phyloP scores from a whole-genome alignment of 441 rosid species.

The Pelargonium citronellum region DNA sequence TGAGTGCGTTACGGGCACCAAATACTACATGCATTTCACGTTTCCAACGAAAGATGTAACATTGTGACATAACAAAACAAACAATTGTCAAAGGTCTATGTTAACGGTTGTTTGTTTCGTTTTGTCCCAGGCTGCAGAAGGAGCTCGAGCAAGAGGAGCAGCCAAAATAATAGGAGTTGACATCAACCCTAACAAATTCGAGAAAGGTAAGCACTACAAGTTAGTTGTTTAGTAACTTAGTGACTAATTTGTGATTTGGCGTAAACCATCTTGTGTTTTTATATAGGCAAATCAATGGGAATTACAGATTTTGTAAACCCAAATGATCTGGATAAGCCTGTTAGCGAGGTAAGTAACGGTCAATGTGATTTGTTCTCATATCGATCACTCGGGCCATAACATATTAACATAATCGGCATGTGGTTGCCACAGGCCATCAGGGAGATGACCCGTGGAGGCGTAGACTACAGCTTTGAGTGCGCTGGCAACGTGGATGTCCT shows the following conservation, averaged over 20 bases:
- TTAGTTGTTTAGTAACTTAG: too few species aligned
- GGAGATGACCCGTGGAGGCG: constrained; percentile 34
- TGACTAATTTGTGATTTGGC: not conserved
- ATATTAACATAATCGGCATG: too few species aligned
- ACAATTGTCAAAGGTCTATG: not conserved
- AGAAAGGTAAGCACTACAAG: constrained; percentile 24
- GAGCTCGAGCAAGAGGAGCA: constrained; percentile 41
- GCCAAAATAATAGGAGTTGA: constrained; percentile 40
- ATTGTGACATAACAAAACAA: too few species aligned
- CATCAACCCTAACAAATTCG: constrained; percentile 31
- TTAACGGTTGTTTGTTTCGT: not conserved
- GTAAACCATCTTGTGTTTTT: not conserved
- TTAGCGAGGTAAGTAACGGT: constrained; percentile 27
- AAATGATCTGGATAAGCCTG: constrained; percentile 22
- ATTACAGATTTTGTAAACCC: constrained; percentile 37
- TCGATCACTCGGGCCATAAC: too few species aligned
- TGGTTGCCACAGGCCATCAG: constrained; percentile 26
- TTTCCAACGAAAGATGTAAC: too few species aligned
- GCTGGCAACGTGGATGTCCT: constrained; percentile 26
- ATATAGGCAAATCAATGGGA: constrained; percentile 33
- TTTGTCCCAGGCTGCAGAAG: constrained; percentile 31
- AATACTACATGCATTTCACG: too few species aligned
- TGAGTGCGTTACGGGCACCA: too few species aligned
- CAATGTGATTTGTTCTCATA: too few species aligned
- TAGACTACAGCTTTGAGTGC: constrained; percentile 43